A percentile compares a stretch with the other conserved stretches of the same genome.
These are phyloP conservation scores for Puccinia polysora DNA, from an alignment of 1,284 basidiomycete genomes.

Conservation along the genomic window DNA sequence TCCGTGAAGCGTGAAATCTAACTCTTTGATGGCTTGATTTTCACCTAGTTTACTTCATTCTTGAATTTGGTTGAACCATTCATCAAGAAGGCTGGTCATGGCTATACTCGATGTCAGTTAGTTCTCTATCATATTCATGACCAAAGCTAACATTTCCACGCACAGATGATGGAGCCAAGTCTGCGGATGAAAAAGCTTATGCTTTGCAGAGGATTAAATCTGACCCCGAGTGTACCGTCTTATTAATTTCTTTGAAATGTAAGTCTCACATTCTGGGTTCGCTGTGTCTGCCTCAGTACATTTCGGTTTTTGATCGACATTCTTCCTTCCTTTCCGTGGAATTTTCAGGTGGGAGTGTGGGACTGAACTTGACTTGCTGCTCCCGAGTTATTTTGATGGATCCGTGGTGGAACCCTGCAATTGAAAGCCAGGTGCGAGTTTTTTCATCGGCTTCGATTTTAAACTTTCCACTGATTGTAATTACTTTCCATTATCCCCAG, in stretches of 20 bases:
- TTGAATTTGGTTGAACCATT: conserved; percentile 51
- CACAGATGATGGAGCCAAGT: conserved; percentile 32
- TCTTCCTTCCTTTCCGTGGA: no score
- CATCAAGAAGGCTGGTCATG: conserved; percentile 45
- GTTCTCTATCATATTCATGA: no score
- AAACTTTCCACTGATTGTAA: neutral
- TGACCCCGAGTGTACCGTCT: conserved; percentile 22
- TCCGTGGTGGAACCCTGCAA: conserved; percentile 39
- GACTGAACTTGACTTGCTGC: conserved; percentile 87
- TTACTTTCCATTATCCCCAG: neutral
- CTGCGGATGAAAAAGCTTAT: conserved; percentile 17
- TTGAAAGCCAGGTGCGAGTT: conserved; percentile 23
- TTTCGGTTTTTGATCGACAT: neutral
- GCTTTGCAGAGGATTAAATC: conserved; percentile 29
- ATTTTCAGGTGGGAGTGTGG: conserved; percentile 53
- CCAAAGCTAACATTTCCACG: no score
- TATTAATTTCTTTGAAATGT: conserved; percentile 40
- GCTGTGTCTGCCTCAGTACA: no score
- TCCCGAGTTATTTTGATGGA: conserved; percentile 48
- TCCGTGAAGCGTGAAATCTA: no score
- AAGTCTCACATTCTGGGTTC: no score
- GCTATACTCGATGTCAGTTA: conserved; percentile 50
- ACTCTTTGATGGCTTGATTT: neutral
- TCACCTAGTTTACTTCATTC: conserved; percentile 51
- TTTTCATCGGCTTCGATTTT: neutral